Evolutionary conservation across 768 basidiomycete genomes (phyloP).

Genomic region (Lactifluus rugatus): DNA sequence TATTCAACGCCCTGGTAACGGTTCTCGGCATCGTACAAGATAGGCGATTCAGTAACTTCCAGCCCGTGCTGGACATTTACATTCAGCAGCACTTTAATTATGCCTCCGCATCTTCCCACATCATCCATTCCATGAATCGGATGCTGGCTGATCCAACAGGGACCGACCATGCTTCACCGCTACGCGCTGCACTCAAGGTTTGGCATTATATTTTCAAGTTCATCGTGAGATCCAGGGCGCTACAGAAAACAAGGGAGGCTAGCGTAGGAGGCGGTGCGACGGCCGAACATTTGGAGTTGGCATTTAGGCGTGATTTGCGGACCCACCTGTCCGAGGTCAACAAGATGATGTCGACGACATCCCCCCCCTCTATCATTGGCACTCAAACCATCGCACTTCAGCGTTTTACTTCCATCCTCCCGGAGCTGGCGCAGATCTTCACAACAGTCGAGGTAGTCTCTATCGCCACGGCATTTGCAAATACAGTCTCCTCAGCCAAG

Average conservation of each 20-base stretch:
- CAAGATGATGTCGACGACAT: constrained; percentile 73
- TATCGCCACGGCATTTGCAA: constrained; percentile 79
- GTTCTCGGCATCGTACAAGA: constrained; percentile 91
- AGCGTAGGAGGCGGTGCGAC: constrained; percentile 75
- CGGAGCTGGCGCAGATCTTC: constrained; percentile 78
- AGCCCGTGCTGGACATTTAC: constrained; percentile 87
- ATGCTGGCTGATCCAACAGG: constrained; percentile 66
- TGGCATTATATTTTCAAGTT: constrained; percentile 97
- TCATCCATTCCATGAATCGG: constrained; percentile 81
- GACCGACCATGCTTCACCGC: constrained; percentile 59
- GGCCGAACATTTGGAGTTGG: constrained; percentile 73
- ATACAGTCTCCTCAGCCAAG: constrained; percentile 64
- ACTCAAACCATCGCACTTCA: constrained; percentile 92
- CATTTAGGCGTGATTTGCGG: constrained; percentile 76
- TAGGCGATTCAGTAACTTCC: constrained; percentile 90
- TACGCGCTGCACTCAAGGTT: constrained; percentile 88
- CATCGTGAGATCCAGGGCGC: constrained; percentile 78
- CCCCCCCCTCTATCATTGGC: constrained; percentile 84
- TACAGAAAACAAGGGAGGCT: constrained; percentile 74
- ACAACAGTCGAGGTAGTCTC: constrained; percentile 75
- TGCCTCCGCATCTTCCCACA: constrained; percentile 69
- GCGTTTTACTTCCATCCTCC: constrained; percentile 86
- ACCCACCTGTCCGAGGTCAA: constrained; percentile 74
- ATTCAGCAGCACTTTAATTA: constrained; percentile 84
- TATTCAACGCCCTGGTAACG: constrained; percentile 85